Percentiles rank a stretch among this genome's conserved stretches.
These are phyloP conservation scores for Flaveria bidentis DNA, from an alignment of 129 eudicot species.

Conservation along the genomic window DNA sequence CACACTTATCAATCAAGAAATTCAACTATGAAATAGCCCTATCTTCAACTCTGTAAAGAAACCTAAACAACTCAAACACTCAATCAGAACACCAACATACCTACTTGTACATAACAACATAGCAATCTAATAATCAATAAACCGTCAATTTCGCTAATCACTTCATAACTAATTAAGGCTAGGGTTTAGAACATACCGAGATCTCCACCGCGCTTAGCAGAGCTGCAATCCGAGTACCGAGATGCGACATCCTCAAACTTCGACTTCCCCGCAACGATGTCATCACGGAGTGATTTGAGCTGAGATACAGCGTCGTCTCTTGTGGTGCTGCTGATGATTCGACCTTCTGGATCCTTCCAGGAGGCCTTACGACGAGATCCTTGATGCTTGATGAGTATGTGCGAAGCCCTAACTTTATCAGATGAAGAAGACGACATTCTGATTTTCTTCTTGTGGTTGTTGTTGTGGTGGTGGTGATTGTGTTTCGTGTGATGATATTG, in stretches of 20 bases:
- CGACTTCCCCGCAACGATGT: constrained; percentile 63
- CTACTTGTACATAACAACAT: too few relatives aligned
- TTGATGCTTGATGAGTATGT: constrained; percentile 85
- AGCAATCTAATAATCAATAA: too few relatives aligned
- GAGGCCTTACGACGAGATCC: constrained; percentile 94
- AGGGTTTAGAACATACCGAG: constrained; percentile 49
- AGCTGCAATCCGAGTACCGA: constrained; percentile 77
- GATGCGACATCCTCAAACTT: constrained; percentile 78
- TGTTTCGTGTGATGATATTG: constrained; percentile 32
- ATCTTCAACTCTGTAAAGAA: too few relatives aligned
- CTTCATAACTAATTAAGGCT: neutral
- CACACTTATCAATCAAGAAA: too few relatives aligned
- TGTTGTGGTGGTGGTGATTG: constrained; percentile 20
- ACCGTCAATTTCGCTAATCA: too few relatives aligned
- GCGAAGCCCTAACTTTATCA: constrained; percentile 82
- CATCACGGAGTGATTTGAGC: constrained; percentile 71
- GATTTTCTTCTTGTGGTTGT: constrained; percentile 43
- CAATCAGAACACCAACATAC: too few relatives aligned
- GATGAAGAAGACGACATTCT: constrained; percentile 63
- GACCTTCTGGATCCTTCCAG: constrained; percentile 99
- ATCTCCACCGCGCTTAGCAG: constrained; percentile 99
- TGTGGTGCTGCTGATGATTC: constrained; percentile 66
- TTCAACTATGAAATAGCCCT: too few relatives aligned
- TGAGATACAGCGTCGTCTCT: constrained; percentile 75
- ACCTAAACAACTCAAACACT: too few relatives aligned